Evolutionary conservation across 108 stramenopile species (phyloP).

Genomic region (Cyclostephanos invisitatus): DNA sequence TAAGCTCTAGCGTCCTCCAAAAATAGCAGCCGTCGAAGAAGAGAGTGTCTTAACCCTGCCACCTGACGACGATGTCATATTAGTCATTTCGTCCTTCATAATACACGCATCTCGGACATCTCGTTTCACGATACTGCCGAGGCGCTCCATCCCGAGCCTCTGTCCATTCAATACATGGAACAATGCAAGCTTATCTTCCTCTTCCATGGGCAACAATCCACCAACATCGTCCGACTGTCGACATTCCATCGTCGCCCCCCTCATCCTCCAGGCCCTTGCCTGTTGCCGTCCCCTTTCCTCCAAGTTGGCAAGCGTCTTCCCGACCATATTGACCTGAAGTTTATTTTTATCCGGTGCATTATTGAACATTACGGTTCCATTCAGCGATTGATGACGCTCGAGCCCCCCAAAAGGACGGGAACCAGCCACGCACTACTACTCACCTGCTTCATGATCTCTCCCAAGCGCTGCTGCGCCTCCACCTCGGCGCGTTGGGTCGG

Average conservation of each 20-base stretch:
- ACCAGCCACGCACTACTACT: background rate
- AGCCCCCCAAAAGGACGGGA: background rate
- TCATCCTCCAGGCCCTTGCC: slow-evolving; percentile 27
- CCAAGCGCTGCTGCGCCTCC: slow-evolving; percentile 47
- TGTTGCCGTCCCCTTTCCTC: slow-evolving; percentile 41
- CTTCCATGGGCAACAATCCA: slow-evolving; percentile 19
- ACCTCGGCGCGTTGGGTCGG: slow-evolving; percentile 70
- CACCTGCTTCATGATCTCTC: slow-evolving; percentile 17
- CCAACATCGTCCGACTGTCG: background rate
- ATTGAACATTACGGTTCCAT: background rate
- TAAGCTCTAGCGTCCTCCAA: slow-evolving; percentile 6
- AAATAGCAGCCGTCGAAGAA: slow-evolving; percentile 7
- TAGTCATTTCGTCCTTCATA: slow-evolving; percentile 42
- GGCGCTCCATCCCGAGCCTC: slow-evolving; percentile 40
- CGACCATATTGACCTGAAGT: slow-evolving; percentile 4
- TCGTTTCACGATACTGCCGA: slow-evolving; percentile 35
- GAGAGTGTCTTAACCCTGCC: background rate
- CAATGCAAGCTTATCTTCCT: slow-evolving; percentile 43
- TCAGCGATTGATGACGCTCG: background rate
- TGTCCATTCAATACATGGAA: slow-evolving; percentile 46
- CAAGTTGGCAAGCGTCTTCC: slow-evolving; percentile 14
- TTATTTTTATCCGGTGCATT: background rate
- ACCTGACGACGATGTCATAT: slow-evolving; percentile 1
- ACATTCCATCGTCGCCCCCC: slow-evolving; percentile 21
- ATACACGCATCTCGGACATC: slow-evolving; percentile 48